Evolutionary conservation across 352 stramenopile genomes (phyloP).

Genomic region (Peronosclerospora sorghi): DNA sequence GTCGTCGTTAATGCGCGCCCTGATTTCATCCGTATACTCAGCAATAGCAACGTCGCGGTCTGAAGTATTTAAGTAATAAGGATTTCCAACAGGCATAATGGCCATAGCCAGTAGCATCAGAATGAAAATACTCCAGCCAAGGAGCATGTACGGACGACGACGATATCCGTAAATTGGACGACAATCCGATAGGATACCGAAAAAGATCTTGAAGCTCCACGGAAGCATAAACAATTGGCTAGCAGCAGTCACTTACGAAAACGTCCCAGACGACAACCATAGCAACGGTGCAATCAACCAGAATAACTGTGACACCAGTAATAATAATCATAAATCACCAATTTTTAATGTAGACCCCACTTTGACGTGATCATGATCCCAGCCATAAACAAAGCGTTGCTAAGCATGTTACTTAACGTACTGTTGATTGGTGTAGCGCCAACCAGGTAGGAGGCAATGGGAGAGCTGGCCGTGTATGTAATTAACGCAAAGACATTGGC

Average conservation of each 20-base stretch:
- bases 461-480: constrained; percentile 37
- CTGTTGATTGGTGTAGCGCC: constrained; percentile 45
- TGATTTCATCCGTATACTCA: constrained; percentile 23
- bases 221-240: constrained; percentile 51
- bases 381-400: constrained; percentile 27
- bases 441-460: constrained; percentile 44
- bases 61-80: constrained; percentile 29
- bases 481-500: constrained; percentile 46
- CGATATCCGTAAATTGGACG: constrained; percentile 39
- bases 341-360: constrained; percentile 43
- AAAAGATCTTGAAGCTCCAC: constrained; percentile 46
- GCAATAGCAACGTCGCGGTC: constrained; percentile 25
- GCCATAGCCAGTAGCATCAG: constrained; percentile 32
- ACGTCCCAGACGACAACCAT: constrained; percentile 48
- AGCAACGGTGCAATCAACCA: constrained; percentile 36
- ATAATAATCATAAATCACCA: constrained; percentile 37
- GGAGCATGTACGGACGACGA: constrained; percentile 38
- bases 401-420: constrained; percentile 38
- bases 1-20: constrained; percentile 20
- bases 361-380: constrained; percentile 33
- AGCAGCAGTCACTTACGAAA: constrained; percentile 34
- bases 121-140: constrained; percentile 36
- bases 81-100: constrained; percentile 15
- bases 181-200: constrained; percentile 39
- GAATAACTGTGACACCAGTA: constrained; percentile 24